Evolutionary conservation across 2,329 filamentous ascomycete species (phyloP).

Genomic region (Aspergillus sp.): DNA sequence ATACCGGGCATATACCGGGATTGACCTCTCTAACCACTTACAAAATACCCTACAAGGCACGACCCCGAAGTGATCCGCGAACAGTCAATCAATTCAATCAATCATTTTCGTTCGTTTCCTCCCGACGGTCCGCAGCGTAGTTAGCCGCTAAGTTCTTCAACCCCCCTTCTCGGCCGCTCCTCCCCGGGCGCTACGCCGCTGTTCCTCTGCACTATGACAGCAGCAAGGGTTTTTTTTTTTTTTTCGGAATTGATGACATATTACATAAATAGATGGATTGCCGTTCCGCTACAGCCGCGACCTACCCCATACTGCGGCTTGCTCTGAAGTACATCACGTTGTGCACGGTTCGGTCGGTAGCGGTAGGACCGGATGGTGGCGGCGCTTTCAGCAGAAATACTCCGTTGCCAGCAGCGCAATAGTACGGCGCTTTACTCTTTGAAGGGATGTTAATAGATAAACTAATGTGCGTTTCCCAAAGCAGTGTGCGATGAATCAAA

Average conservation of each 20-base stretch:
- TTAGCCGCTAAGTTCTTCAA: too few relatives aligned
- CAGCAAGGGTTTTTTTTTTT: background rate
- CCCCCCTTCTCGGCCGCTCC: too few relatives aligned
- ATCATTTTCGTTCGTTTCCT: too few relatives aligned
- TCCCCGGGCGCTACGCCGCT: too few relatives aligned
- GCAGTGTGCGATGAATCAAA: too few relatives aligned
- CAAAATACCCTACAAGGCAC: background rate
- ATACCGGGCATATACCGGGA: too few relatives aligned
- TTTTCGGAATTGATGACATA: background rate
- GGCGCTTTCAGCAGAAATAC: too few relatives aligned
- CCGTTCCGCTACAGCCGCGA: background rate
- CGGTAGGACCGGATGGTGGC: background rate
- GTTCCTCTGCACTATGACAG: background rate
- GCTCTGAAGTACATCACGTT: background rate
- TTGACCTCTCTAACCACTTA: background rate
- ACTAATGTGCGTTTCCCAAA: too few relatives aligned
- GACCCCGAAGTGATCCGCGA: background rate
- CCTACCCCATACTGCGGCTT: background rate
- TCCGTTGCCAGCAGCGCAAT: too few relatives aligned
- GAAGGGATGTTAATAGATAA: too few relatives aligned
- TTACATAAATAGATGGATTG: background rate
- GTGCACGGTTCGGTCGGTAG: background rate
- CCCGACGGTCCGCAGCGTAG: too few relatives aligned
- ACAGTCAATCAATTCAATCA: background rate
- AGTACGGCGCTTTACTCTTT: too few relatives aligned